Evolutionary conservation across 768 basidiomycete genomes (phyloP).

Genomic region (Lentinula guzmanii): DNA sequence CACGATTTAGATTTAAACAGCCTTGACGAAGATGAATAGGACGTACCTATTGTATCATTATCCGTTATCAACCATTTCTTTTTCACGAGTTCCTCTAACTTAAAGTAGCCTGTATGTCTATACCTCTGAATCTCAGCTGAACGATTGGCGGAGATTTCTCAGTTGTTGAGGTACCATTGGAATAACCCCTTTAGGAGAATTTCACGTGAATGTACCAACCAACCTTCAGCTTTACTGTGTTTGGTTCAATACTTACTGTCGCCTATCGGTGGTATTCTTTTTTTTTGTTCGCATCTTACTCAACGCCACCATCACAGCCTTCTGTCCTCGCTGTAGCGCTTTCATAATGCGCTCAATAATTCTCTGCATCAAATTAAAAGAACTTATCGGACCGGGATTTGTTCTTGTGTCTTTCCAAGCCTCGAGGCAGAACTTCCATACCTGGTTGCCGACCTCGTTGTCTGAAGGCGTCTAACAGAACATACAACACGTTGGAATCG

Average conservation of each 20-base stretch:
- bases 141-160: too few species aligned
- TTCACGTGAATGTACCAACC: too few species aligned
- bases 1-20: neutral
- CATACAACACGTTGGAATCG: conserved; percentile 65
- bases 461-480: conserved; percentile 33
- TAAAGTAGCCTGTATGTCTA: too few species aligned
- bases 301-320: neutral
- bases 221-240: neutral
- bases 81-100: too few species aligned
- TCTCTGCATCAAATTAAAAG: neutral
- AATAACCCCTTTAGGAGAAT: too few species aligned
- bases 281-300: too few species aligned
- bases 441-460: conserved; percentile 54
- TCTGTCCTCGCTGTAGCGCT: too few species aligned
- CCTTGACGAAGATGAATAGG: neutral
- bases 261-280: too few species aligned
- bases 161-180: too few species aligned
- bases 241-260: too few species aligned
- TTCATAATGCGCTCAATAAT: neutral
- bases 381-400: neutral
- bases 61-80: neutral
- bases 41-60: neutral
- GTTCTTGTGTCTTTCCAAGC: conserved; percentile 1
- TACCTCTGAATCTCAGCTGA: too few species aligned
- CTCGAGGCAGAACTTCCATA: conserved; percentile 4